These are phyloP conservation scores for Ulota crispa DNA, from an alignment of 225 moss, liverwort and hornwort species.

Conservation along the genomic window DNA sequence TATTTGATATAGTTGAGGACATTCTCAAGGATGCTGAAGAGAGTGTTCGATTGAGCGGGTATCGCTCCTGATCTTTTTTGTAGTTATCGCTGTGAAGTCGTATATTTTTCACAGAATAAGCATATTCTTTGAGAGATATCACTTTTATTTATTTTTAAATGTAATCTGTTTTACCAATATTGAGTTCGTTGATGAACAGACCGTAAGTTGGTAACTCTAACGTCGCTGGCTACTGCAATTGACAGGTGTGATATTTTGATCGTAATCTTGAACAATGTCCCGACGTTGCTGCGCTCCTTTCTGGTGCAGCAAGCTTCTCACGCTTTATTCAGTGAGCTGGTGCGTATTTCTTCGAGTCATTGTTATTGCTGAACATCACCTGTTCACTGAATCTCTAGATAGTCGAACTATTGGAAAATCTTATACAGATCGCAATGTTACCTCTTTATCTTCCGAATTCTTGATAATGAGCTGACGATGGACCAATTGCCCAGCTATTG, in stretches of 20 bases:
- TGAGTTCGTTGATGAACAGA: slow-evolving; percentile 14
- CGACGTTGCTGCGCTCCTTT: slow-evolving; percentile 75
- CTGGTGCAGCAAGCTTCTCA: slow-evolving; percentile 79
- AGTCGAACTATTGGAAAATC: slow-evolving; percentile 5
- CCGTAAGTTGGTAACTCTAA: slow-evolving; percentile 9
- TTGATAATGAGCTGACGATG: neutral
- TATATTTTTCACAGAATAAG: neutral
- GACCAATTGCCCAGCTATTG: neutral
- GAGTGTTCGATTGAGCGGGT: slow-evolving; percentile 92
- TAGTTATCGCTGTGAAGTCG: neutral
- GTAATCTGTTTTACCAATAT: neutral
- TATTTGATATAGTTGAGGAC: slow-evolving; percentile 83
- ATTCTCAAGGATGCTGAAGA: slow-evolving; percentile 83
- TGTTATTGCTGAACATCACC: slow-evolving; percentile 10
- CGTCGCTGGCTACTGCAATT: slow-evolving; percentile 8
- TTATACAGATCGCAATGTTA: slow-evolving; percentile 2
- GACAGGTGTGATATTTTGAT: slow-evolving; percentile 92
- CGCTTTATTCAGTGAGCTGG: slow-evolving; percentile 84
- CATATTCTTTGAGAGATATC: neutral
- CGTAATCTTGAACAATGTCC: slow-evolving; percentile 83
- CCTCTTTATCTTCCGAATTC: neutral
- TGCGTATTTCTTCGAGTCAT: slow-evolving; percentile 33
- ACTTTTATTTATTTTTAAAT: slow-evolving; percentile 1
- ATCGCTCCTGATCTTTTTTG: slow-evolving; percentile 22
- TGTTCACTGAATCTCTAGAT: slow-evolving; percentile 9